Evolutionary conservation across 352 stramenopile species (phyloP), one percentile per base, ranked within the genome.

Genomic region (Globisporangium cystogenes): DNA sequence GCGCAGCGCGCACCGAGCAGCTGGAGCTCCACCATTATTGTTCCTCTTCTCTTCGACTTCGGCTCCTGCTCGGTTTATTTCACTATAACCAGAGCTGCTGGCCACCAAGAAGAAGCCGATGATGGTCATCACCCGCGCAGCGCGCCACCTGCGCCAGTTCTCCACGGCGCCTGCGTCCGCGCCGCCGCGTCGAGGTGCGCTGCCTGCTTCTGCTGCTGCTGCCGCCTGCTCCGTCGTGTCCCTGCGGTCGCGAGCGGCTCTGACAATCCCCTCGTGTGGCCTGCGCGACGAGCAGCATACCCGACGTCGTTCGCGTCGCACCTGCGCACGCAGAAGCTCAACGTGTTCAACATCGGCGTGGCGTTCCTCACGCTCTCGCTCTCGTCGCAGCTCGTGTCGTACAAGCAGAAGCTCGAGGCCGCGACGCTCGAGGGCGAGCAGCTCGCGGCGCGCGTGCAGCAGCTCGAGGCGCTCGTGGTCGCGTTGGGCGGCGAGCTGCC

Each of bases 331-430:
- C 76, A 93, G 61, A 90, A 90, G 59, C 67, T 91, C 46, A 93
- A 90, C 48, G 73, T 88, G 60, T 93, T 92, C 60, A 91, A 91
- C 68, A 87, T 93, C 47, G 81, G 83, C 39, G 61, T 93, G 14
- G 80, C 81, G 7, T 87, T 91, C 64, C 64, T 93, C 53, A 90
- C 83, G 61, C 65, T 93, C 33, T 93, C 83, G 45, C 71, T 93
- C n/a, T 89, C 83, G 45, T 88, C 78, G 47, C 81, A 91, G 63
- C 68, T 93, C 48, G 80, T 93, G 27, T 71, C 71, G 42, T 79
- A 77, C 71, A 89, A 88, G 60, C 73, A 93, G 53, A 68, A 72
- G 39, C 74, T 75, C 44, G 66, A 86, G 45, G 57, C 60, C 24
- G 62, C 56, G 35, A 48, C 68, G 51, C 51, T 50, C 6, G 65